Conservation (phyloP, 371 early-diverging fungal genomes). For the Capillidium rhysosporum region DNA sequence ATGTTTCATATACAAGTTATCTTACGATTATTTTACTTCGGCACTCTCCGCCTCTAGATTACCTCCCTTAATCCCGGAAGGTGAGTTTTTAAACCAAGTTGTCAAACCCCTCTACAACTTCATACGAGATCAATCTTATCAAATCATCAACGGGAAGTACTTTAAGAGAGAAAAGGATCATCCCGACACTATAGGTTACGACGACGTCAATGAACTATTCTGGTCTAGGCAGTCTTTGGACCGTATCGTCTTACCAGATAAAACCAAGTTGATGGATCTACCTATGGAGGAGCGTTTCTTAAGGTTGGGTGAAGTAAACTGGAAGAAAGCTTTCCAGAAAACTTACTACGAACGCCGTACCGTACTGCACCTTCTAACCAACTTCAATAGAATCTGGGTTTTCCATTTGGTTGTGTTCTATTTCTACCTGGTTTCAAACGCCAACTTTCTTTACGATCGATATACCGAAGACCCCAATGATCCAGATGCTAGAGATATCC, state of each 20-base stretch:
- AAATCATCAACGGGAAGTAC: slow-evolving; percentile 39
- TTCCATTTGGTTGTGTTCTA: slow-evolving; percentile 69
- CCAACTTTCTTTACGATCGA: slow-evolving; percentile 22
- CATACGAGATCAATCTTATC: slow-evolving; percentile 55
- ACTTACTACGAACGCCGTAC: slow-evolving; percentile 76
- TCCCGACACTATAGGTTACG: slow-evolving; percentile 60
- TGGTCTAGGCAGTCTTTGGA: slow-evolving; percentile 52
- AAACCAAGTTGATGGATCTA: slow-evolving; percentile 27
- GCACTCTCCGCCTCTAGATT: slow-evolving; percentile 14
- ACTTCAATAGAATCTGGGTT: slow-evolving; percentile 75
- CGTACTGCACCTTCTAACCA: slow-evolving; percentile 63
- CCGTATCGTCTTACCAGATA: slow-evolving; percentile 27
- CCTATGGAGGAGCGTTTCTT: slow-evolving; percentile 39
- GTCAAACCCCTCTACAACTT: slow-evolving; percentile 59
- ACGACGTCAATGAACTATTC: slow-evolving; percentile 78
- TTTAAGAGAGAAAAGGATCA: slow-evolving; percentile 68
- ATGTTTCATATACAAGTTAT: slow-evolving; percentile 65
- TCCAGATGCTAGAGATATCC: slow-evolving; percentile 17
- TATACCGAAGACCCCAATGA: slow-evolving; percentile 14
- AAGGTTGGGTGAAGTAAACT: slow-evolving; percentile 38
- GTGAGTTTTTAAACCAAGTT: slow-evolving; percentile 43
- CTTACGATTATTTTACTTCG: slow-evolving; percentile 28
- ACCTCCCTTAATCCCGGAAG: slow-evolving; percentile 21
- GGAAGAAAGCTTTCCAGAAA: slow-evolving; percentile 54
- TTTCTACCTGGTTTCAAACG: slow-evolving; percentile 39